These are phyloP conservation scores for Catenaria anguillulae DNA, from an alignment of 371 early-diverging fungal species.

Conservation along the genomic window DNA sequence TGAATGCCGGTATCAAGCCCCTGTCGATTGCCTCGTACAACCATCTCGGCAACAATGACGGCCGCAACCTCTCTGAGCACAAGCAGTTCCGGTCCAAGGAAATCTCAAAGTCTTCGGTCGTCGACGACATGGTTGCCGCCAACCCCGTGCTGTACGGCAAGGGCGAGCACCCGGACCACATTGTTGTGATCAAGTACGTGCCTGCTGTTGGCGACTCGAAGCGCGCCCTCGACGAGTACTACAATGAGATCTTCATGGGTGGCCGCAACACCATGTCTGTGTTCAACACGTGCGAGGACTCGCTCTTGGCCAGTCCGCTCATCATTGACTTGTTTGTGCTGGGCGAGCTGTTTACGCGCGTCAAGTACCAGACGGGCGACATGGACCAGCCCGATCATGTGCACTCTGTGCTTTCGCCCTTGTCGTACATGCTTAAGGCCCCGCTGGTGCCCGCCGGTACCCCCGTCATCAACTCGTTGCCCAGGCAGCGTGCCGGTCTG, in stretches of 20 bases:
- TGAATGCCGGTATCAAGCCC: slow-evolving; percentile 96
- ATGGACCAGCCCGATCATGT: slow-evolving; percentile 59
- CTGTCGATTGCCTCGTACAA: slow-evolving; percentile 91
- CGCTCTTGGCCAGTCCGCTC: slow-evolving; percentile 86
- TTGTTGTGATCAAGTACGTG: slow-evolving; percentile 94
- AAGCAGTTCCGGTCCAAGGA: slow-evolving; percentile 96
- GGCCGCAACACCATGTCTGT: slow-evolving; percentile 90
- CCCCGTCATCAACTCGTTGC: slow-evolving; percentile 84
- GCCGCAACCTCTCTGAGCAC: slow-evolving; percentile 88
- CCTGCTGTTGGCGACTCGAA: slow-evolving; percentile 93
- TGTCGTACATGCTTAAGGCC: slow-evolving; percentile 78
- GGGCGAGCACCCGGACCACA: slow-evolving; percentile 83
- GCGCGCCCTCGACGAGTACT: slow-evolving; percentile 94
- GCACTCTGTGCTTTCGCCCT: slow-evolving; percentile 81
- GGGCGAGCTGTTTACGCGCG: slow-evolving; percentile 90
- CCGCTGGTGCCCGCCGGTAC: slow-evolving; percentile 80
- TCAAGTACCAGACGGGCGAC: slow-evolving; percentile 55
- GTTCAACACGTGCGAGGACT: slow-evolving; percentile 96
- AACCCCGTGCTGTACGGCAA: slow-evolving; percentile 69
- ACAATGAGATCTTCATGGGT: slow-evolving; percentile 94
- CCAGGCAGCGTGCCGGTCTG: slow-evolving; percentile 84
- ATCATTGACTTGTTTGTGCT: slow-evolving; percentile 87
- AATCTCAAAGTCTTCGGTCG: slow-evolving; percentile 91
- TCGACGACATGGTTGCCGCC: slow-evolving; percentile 94
- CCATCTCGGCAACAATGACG: slow-evolving; percentile 97